Base-by-base conservation (phyloP, 768 basidiomycete genomes). In the Tylopilus cervinicoccineus region DNA sequence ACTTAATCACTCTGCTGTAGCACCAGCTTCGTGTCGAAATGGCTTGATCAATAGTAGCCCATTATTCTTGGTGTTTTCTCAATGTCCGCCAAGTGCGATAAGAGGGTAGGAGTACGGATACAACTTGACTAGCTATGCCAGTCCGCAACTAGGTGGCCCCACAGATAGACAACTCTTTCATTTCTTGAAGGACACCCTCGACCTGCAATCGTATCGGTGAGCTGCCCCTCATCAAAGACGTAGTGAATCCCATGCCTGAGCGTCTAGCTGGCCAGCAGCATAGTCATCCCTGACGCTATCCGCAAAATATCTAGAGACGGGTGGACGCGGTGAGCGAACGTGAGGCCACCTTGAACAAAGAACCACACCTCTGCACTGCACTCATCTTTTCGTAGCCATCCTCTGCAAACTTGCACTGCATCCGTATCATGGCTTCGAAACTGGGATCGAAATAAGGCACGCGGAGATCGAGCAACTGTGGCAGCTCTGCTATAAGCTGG, bases 401-500 rank as follows among this genome's bases (percentile, higher is more conserved):
- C 67, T 97, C 92, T 0, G 95, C 94, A 63, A 98, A 98, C 62
- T 94, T 93, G 62, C 89, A 82, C 63, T 99, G 96, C 83, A 96
- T 90, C 26, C 96, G 81, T 55, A 93, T 93, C 95, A 98, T 98
- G 38, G 95, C 91, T 70, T 98, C 96, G 65, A 98, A 98, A 57
- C 89, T 93, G 5, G 96, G 96, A 67, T 98, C 96, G 54, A 98
- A 94, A 76, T 91, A 99, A 0, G 96, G 96, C 22, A 99, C 88
- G 32, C 96, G 89, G 17, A 97, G 81, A 61, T 97, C 94, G 42
- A 98, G 80, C 34, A 99, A 72, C 57, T 94, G 84, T 0, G 96
- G 96, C 14, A 99, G 76, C 59, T 98, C 96, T 23, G 76, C 70
- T 56, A 95, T 86, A 60, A 98, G 82, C 59, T 97, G 93, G 33